Conservation (phyloP, 1,139 yeast genomes). For the Protomyces arabidopsidicola region DNA sequence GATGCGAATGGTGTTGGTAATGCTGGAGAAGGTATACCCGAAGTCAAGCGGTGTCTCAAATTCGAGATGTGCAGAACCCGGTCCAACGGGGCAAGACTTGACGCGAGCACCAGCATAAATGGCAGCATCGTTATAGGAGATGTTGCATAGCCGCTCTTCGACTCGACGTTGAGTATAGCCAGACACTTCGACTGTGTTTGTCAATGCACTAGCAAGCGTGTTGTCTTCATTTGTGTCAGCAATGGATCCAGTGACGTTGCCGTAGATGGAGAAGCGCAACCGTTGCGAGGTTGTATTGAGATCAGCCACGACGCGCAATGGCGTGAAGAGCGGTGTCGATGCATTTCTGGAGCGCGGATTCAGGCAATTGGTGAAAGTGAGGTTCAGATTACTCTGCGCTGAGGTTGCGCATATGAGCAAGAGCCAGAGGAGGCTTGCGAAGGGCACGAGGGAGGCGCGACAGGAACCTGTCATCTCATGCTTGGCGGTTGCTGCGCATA, state of each 20-base stretch:
- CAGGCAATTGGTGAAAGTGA: constrained; percentile 18
- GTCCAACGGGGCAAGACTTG: constrained; percentile 19
- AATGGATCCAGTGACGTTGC: constrained; percentile 18
- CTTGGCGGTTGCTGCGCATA: not conserved
- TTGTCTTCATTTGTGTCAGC: constrained; percentile 16
- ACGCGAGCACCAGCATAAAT: not conserved
- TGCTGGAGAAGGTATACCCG: constrained; percentile 10
- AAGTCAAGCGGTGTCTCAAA: constrained; percentile 9
- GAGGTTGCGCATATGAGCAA: not conserved
- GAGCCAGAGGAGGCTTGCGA: not conserved
- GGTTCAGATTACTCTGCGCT: not conserved
- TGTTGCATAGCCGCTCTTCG: constrained; percentile 10
- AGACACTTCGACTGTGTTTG: constrained; percentile 10
- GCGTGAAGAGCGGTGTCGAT: constrained; percentile 8
- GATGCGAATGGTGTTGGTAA: constrained; percentile 17
- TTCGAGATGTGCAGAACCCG: constrained; percentile 5
- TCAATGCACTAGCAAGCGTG: constrained; percentile 25
- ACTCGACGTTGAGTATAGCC: constrained; percentile 11
- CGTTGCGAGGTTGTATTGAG: not conserved
- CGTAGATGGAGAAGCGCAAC: constrained; percentile 2
- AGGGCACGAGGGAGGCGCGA: not conserved
- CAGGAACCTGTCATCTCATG: not conserved
- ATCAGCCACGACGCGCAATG: constrained; percentile 5
- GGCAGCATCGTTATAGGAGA: not conserved
- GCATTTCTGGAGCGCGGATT: not conserved